These are phyloP conservation scores for Cryptosporidium canis DNA, from an alignment of 169 alveolate species.

Conservation along the genomic window DNA sequence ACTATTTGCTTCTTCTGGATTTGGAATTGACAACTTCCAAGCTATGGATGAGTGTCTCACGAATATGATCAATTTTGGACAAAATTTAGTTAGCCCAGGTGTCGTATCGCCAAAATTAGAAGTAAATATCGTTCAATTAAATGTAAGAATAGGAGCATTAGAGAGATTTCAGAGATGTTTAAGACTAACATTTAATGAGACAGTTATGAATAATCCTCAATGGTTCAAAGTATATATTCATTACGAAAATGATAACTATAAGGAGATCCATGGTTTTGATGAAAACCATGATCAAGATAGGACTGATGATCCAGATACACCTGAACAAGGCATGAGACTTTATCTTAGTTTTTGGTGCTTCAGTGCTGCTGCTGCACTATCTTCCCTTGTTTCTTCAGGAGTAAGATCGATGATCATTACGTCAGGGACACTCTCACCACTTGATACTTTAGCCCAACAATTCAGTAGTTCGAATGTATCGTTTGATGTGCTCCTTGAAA, in stretches of 20 bases:
- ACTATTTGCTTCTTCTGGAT: conserved; percentile 60
- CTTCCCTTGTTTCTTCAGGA: conserved; percentile 81
- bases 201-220: conserved; percentile 75
- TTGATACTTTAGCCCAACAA: conserved; percentile 88
- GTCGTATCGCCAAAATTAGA: neutral
- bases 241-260: conserved; percentile 70
- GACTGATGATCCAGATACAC: neutral
- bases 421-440: conserved; percentile 95
- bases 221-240: conserved; percentile 76
- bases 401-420: conserved; percentile 89
- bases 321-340: neutral
- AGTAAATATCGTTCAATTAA: conserved; percentile 30
- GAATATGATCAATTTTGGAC: conserved; percentile 60
- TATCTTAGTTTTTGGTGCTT: conserved; percentile 79
- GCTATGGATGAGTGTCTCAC: conserved; percentile 65
- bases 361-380: conserved; percentile 85
- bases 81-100: conserved; percentile 25
- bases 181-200: conserved; percentile 76
- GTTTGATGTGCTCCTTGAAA: conserved; percentile 88
- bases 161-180: conserved; percentile 76
- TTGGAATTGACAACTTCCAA: conserved; percentile 47
- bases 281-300: conserved; percentile 55
- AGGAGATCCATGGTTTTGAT: conserved; percentile 58
- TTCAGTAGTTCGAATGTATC: conserved; percentile 85
- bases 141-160: conserved; percentile 74